A percentile compares a stretch with the other conserved stretches of the same genome.
These are phyloP conservation scores for Abrus precatorius DNA, from an alignment of 306 rosid genomes.

Conservation along the genomic window DNA sequence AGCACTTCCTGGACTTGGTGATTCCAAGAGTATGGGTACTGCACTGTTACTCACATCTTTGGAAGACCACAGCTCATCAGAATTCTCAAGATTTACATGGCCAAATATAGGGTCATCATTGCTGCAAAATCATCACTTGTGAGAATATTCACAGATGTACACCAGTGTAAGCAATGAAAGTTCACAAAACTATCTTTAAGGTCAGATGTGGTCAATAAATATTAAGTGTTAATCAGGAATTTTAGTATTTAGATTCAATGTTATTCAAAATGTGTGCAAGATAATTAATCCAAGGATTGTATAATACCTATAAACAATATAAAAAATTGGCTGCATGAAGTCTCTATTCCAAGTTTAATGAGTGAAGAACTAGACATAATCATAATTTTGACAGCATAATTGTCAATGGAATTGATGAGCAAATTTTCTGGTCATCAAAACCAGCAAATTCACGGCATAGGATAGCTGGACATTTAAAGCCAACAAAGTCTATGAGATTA, in stretches of 20 bases:
- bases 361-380: neutral
- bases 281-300: conserved; percentile 1
- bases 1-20: conserved; percentile 48
- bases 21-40: conserved; percentile 52
- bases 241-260: neutral
- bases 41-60: conserved; percentile 55
- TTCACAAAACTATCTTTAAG: neutral
- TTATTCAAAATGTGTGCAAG: neutral
- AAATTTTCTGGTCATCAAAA: too few species aligned
- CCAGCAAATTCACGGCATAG: too few species aligned
- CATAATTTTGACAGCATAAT: neutral
- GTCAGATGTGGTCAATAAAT: neutral
- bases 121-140: conserved; percentile 77
- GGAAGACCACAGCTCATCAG: conserved; percentile 73
- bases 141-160: conserved; percentile 57
- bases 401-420: too few species aligned
- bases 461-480: too few species aligned
- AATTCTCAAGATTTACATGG: conserved; percentile 59
- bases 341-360: neutral
- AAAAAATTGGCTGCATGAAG: neutral
- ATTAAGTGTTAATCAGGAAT: neutral
- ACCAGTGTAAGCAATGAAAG: conserved; percentile 35
- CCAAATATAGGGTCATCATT: conserved; percentile 75
- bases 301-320: neutral
- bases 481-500: too few species aligned